Conservation (phyloP, 805 yeast species). For the Saccharomycopsis selenospora region DNA sequence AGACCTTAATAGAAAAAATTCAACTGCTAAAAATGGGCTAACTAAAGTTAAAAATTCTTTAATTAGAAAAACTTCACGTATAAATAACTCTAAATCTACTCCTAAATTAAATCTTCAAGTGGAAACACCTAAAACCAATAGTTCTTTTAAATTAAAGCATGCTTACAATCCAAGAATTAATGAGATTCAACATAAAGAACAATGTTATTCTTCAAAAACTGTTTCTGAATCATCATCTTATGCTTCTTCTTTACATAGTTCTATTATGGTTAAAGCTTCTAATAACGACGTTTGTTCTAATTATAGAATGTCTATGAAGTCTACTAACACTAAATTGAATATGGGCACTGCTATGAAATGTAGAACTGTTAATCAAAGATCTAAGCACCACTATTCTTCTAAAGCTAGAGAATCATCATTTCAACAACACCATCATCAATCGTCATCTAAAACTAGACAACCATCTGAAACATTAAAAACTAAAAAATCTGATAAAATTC, state of each 20-base stretch:
- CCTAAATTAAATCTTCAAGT: background rate
- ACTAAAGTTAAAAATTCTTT: background rate
- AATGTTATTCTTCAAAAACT: background rate
- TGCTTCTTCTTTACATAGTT: too few relatives aligned
- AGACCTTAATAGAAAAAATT: background rate
- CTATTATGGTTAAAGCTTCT: too few relatives aligned
- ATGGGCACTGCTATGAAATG: background rate
- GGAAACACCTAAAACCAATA: background rate
- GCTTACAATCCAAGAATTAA: conserved; percentile 2
- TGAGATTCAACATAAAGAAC: background rate
- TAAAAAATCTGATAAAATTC: too few relatives aligned
- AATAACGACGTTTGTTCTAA: too few relatives aligned
- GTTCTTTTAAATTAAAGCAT: background rate
- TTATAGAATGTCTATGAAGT: background rate
- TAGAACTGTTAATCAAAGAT: background rate
- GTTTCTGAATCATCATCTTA: background rate
- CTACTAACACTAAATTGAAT: background rate
- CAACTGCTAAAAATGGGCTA: too few relatives aligned
- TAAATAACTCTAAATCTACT: background rate
- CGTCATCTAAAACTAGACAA: too few relatives aligned
- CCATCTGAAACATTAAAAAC: too few relatives aligned
- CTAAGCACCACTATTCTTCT: too few relatives aligned
- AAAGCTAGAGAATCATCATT: too few relatives aligned
- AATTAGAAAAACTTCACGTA: background rate
- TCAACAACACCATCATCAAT: too few relatives aligned